Evolutionary conservation across 305 asterid genomes (phyloP).

Genomic region (Plantago coronopus): DNA sequence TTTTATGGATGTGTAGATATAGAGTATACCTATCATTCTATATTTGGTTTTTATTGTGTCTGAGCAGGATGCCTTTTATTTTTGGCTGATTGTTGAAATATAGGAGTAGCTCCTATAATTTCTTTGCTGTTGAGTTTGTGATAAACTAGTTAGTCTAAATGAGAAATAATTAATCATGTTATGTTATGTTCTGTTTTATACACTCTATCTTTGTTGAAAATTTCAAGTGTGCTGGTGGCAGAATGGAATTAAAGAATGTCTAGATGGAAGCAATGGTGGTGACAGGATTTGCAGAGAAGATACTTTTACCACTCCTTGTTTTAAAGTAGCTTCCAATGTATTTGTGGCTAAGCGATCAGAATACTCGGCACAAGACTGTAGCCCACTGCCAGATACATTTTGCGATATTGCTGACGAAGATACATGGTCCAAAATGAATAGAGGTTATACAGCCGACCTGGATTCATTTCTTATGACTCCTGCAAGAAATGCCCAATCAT

Average conservation of each 20-base stretch:
- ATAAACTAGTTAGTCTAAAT: not conserved
- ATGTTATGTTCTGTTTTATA: not conserved
- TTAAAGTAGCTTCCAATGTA: conserved; percentile 56
- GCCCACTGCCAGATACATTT: conserved; percentile 78
- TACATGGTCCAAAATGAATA: conserved; percentile 86
- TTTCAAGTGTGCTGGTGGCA: conserved; percentile 27
- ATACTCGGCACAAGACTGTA: conserved; percentile 49
- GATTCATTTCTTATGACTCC: conserved; percentile 79
- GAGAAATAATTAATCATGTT: not conserved
- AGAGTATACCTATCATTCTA: not conserved
- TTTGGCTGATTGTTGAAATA: not conserved
- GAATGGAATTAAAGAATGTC: conserved; percentile 39
- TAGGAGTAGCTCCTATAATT: not conserved
- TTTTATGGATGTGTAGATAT: not conserved
- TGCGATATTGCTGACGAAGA: conserved; percentile 83
- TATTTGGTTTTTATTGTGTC: not conserved
- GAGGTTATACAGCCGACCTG: conserved; percentile 80
- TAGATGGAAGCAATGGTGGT: conserved; percentile 44
- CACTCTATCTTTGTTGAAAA: conserved; percentile 14
- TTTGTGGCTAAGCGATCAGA: conserved; percentile 76
- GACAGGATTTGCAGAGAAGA: conserved; percentile 49
- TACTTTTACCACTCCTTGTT: conserved; percentile 69
- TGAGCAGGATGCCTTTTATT: not conserved
- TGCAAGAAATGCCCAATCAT: conserved; percentile 63
- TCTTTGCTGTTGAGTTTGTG: not conserved